phyloP scores from a whole-genome alignment of 495 filamentous ascomycete species.

The Opeltia flavorubescens region DNA sequence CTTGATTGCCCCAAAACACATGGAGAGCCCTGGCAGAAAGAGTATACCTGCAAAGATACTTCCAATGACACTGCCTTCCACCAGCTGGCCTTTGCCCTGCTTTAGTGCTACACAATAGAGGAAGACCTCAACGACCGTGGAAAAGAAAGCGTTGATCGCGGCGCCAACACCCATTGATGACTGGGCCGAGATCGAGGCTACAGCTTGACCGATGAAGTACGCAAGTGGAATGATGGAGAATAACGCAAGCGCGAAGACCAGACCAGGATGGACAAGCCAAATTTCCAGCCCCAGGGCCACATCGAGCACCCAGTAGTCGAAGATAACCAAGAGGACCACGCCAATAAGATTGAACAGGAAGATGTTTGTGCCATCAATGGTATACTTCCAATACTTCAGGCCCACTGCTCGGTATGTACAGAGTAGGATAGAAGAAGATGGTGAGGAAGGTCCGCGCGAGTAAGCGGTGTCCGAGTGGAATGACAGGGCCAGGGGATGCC shows the following conservation, averaged over 20 bases:
- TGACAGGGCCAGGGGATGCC: slow-evolving; percentile 81
- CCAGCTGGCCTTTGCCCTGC: slow-evolving; percentile 81
- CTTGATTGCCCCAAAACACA: slow-evolving; percentile 97
- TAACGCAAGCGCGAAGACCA: slow-evolving; percentile 74
- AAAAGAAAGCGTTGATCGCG: slow-evolving; percentile 97
- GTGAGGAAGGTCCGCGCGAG: slow-evolving; percentile 49
- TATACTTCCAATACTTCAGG: slow-evolving; percentile 97
- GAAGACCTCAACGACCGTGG: slow-evolving; percentile 96
- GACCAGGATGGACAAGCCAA: slow-evolving; percentile 60
- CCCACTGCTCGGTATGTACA: slow-evolving; percentile 97
- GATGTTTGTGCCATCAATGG: slow-evolving; percentile 94
- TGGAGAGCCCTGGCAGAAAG: slow-evolving; percentile 90
- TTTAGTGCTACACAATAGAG: slow-evolving; percentile 91
- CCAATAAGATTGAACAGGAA: slow-evolving; percentile 94
- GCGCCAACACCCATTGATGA: slow-evolving; percentile 99
- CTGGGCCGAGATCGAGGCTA: slow-evolving; percentile 97
- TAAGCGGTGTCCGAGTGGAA: slow-evolving; percentile 79
- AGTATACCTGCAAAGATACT: slow-evolving; percentile 96
- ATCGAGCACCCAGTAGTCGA: slow-evolving; percentile 73
- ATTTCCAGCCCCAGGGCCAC: slow-evolving; percentile 50
- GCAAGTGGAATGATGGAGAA: slow-evolving; percentile 93
- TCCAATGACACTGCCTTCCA: slow-evolving; percentile 92
- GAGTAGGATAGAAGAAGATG: slow-evolving; percentile 75
- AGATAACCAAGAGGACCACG: slow-evolving; percentile 80
- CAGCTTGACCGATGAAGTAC: slow-evolving; percentile 98